Percentiles rank a stretch among this genome's conserved stretches.
phyloP scores from a whole-genome alignment of 495 filamentous ascomycete species.

The Apodospora peruviana region DNA sequence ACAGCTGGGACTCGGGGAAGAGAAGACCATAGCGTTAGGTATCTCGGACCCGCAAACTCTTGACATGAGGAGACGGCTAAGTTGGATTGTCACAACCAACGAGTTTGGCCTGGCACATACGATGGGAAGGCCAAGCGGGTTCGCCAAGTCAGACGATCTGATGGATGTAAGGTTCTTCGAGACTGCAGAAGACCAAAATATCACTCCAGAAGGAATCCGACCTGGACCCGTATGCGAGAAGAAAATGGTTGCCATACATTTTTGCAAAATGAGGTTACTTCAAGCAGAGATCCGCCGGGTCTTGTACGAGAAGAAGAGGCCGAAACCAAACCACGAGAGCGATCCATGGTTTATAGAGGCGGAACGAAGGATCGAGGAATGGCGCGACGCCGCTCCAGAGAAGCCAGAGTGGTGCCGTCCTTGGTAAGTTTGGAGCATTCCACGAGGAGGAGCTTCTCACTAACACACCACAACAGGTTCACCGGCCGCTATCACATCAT shows the following conservation, averaged over 20 bases:
- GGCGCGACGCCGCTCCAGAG: conserved; percentile 48
- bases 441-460: too few species aligned
- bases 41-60: conserved; percentile 60
- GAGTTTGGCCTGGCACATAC: conserved; percentile 82
- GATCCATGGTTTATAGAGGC: conserved; percentile 84
- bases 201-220: conserved; percentile 70
- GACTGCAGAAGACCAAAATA: conserved; percentile 69
- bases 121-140: conserved; percentile 76
- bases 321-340: conserved; percentile 64
- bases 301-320: conserved; percentile 73
- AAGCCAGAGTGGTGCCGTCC: conserved; percentile 44
- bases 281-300: conserved; percentile 81
- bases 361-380: conserved; percentile 68
- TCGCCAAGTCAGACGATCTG: conserved; percentile 71
- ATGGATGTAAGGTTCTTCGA: conserved; percentile 80
- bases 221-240: conserved; percentile 62
- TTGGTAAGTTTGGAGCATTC: conserved; percentile 41
- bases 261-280: conserved; percentile 82
- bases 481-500: conserved; percentile 73
- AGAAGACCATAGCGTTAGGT: conserved; percentile 67
- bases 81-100: conserved; percentile 80
- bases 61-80: conserved; percentile 81
- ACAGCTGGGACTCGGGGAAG: conserved; percentile 76
- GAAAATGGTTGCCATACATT: conserved; percentile 86
- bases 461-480: conserved; percentile 51